Conservation (phyloP, 768 basidiomycete genomes). For the Boletus rufocinnamomeus region DNA sequence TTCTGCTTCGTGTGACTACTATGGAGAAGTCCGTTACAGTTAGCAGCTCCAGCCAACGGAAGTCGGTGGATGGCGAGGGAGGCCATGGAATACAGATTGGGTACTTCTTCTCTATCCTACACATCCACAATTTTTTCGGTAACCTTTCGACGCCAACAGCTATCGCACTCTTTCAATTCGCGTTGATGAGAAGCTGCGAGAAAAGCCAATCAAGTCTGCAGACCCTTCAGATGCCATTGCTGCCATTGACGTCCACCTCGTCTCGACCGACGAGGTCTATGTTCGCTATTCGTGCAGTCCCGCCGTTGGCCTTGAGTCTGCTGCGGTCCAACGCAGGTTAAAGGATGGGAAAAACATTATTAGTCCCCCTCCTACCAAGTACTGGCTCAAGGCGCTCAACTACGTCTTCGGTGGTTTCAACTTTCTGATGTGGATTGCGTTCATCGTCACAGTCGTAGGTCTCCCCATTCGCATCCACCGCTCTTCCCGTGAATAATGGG, state of each 20-base stretch:
- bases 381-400: constrained; percentile 50
- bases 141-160: constrained; percentile 17
- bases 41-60: constrained; percentile 11
- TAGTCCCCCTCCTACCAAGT: constrained; percentile 48
- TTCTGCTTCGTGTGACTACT: background rate
- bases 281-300: constrained; percentile 46
- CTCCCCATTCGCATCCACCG: background rate
- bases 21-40: constrained; percentile 24
- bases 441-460: constrained; percentile 47
- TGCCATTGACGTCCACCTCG: constrained; percentile 50
- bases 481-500: constrained; percentile 7
- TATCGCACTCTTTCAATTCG: constrained; percentile 51
- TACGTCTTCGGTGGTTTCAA: constrained; percentile 63
- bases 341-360: constrained; percentile 50
- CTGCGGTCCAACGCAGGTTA: constrained; percentile 43
- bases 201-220: constrained; percentile 18
- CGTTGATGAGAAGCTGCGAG: constrained; percentile 35
- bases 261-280: constrained; percentile 43
- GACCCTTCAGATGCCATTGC: constrained; percentile 44
- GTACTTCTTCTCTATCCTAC: constrained; percentile 5
- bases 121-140: fast-evolving
- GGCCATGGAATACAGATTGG: constrained; percentile 36
- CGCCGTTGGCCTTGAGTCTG: constrained; percentile 47
- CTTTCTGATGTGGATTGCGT: constrained; percentile 55
- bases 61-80: constrained; percentile 19